Evolutionary conservation across 202 grass and related monocot genomes (phyloP), one percentile per base, ranked within the genome.

Genomic region (Saccharum hybrid): DNA sequence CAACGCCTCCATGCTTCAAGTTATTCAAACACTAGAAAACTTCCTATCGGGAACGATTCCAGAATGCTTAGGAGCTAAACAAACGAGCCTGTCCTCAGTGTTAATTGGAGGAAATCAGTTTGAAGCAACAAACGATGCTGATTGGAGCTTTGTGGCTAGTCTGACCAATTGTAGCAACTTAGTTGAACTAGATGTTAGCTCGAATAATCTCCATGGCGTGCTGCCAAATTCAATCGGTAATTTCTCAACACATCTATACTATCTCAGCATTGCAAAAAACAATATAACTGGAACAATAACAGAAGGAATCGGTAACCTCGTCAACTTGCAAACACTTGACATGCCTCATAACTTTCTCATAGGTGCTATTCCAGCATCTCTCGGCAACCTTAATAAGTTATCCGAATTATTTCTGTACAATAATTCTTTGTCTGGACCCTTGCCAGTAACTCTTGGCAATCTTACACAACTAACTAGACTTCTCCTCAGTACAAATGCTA

Each of bases 351-450:
- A 88, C 34, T 3, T 73, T 57, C 34, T 88, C 0, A 0, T 0
- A 5, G 89, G 72, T 19, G 5, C 37, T 15, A 82, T 88, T 39
- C 77, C 82, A 11, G 4, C n/a, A 16, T 85, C 82, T 15, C 2
- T 90, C 0, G 8, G 67, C 13, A 90, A 61, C 6, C 56, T 83
- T 2, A 78, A 23, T 36, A 83, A 83, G n/a, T 2, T 87, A 66
- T 71, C 40, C 23, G 9, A 0, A 64, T 26, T 91, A 1, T 72
- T 0, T 8, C 0, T 91, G 3, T 56, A 14, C 1, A 85, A 77
- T 16, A 91, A 91, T 28, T 28, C 10, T 11, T 15, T 91, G 2
- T 84, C 80, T 59, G 89, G 89, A 66, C 22, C 81, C 23, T 85
- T 91, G 26, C 85, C 85, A 2, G 9, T 31, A 57, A 15, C 3